Evolutionary conservation across 441 rosid genomes (phyloP), one percentile per base, ranked within the genome.

Genomic region (Gossypium davidsonii): DNA sequence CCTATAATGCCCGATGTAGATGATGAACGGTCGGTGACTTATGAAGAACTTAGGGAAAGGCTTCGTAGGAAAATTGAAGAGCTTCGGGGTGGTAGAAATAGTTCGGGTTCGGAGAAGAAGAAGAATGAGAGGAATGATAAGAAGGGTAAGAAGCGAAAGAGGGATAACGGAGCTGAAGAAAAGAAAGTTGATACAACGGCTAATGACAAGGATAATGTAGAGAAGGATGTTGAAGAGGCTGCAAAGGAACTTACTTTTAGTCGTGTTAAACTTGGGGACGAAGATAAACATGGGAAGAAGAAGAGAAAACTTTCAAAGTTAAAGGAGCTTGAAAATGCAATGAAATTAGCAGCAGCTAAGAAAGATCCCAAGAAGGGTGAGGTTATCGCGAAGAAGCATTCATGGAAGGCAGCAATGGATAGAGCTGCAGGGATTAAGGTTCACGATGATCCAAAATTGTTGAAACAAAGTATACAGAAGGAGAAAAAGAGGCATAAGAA

Each of bases 351-450:
- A 62, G 88, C 83, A 72, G 85, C 80, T 4, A 85, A 84, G 85
- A 80, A 78, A 64, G 85, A 88, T 44, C 88, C 92, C 0, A 89
- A 79, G 67, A 89, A 88, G 78, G 94, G 93, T 25, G 89, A 83
- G 67, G 72, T 62, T 9, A 67, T 90, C 21, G 76, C 85, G 26
- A 85, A 77, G 81, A 86, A 89, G 78, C 88, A 83, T 62, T 83
- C 91, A 0, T 93, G 96, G 97, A 74, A 82, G 34, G 82, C 94
- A 39, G 97, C 97, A 3, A 75, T 87, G 31, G 83, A 81, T 56
- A 90, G 94, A 83, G 97, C 98, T 75, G 86, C 89, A 0, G 97
- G 97, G 51, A 21, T 82, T 9, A 93, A 91, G 80, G 85, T 93
- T 75, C 96, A 90, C 52, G 94, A 93, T 74, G 86, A 91, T 71